phyloP scores from a whole-genome alignment of 2,329 filamentous ascomycete species.

The Hymenoscyphus salicellus region DNA sequence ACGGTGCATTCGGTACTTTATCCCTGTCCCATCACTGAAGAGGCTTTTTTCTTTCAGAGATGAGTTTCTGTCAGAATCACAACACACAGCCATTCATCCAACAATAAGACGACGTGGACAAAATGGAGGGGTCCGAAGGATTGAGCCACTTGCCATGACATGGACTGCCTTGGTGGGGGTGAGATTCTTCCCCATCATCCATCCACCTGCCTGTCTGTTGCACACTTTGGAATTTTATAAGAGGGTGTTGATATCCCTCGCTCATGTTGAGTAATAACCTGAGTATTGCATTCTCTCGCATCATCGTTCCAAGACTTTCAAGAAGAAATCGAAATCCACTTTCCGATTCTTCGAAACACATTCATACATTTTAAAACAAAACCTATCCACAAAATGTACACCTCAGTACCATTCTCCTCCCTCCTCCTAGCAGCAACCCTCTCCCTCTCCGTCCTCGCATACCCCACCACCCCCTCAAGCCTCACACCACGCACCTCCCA shows the following conservation, averaged over 20 bases:
- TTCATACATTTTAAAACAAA: neutral
- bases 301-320: neutral
- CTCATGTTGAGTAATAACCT: neutral
- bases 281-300: neutral
- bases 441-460: constrained; percentile 6
- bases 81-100: neutral
- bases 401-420: neutral
- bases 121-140: neutral
- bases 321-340: neutral
- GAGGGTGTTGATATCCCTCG: neutral
- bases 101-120: neutral
- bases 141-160: neutral
- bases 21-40: neutral
- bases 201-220: neutral
- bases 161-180: neutral
- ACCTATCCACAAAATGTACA: constrained; percentile 5
- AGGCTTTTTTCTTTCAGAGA: neutral
- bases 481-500: constrained; percentile 8
- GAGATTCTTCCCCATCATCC: neutral
- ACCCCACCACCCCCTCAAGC: neutral
- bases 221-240: neutral
- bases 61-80: neutral
- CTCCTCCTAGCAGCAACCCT: constrained; percentile 7
- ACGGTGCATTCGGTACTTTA: neutral
- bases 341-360: neutral